Evolutionary conservation across 352 stramenopile species (phyloP), one percentile per base, ranked within the genome.

Genomic region (Phytophthora pluvialis): DNA sequence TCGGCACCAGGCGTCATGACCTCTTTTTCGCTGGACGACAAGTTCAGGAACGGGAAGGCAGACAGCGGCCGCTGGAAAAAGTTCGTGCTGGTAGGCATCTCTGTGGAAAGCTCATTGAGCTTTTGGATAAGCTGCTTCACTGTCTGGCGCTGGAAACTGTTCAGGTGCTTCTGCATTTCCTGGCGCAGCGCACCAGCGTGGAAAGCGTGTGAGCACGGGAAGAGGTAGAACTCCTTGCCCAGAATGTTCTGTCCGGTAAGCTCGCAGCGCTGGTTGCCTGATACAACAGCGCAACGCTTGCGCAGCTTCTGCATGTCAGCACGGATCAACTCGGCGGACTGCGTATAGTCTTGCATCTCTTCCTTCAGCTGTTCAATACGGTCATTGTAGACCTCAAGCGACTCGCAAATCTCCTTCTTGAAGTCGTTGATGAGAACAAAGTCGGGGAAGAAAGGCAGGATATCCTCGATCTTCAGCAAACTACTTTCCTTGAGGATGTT

Each of bases 351-450:
- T 59, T 96, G 84, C 93, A 98, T 98, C 63, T 98, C 92, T 51
- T 88, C 85, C 57, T 97, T 97, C 15, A 98, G 75, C 58, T 94
- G 78, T 46, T 98, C 88, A 60, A 98, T 98, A 51, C 86, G 86
- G 60, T 95, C 83, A 67, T 95, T 96, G 74, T 97, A 97, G 5
- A 93, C 73, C 56, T 98, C 88, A 4, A 98, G 78, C 18, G 88
- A 96, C 49, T 96, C 84, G 56, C 91, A 98, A 67, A 98, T 98
- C 66, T 98, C 90, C 64, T 96, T 96, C 75, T 98, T 98, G 71
- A 98, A 98, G 50, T 96, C 86, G 67, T 98, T 97, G 61, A 98
- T 98, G 43, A 97, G 87, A 21, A 97, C 91, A 72, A 98, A 98
- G 60, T 98, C 94, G 4, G 94, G 94, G 67, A 98, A 97, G 67